Conservation (phyloP, 2,329 filamentous ascomycete genomes). For the Trichoderma citrinoviride region DNA sequence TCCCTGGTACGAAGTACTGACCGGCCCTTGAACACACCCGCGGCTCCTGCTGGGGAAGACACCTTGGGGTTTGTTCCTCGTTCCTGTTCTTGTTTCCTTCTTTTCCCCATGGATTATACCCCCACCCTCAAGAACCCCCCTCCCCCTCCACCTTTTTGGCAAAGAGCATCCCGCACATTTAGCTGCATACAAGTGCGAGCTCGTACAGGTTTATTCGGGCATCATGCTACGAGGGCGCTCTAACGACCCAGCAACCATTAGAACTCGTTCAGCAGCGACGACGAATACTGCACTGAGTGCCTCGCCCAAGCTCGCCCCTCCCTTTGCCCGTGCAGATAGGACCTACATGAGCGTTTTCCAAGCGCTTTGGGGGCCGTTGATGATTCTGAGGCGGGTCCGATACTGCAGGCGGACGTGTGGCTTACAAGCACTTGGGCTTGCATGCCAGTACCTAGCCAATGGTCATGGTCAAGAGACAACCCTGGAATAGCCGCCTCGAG, state of each 20-base stretch:
- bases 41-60: background rate
- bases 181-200: background rate
- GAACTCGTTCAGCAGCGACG: background rate
- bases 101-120: background rate
- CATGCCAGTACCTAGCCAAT: background rate
- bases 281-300: background rate
- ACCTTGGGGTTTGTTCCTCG: background rate
- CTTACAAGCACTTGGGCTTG: background rate
- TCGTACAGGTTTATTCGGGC: background rate
- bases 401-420: constrained; percentile 1
- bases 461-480: background rate
- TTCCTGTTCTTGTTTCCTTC: background rate
- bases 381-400: background rate
- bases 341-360: constrained; percentile 9
- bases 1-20: too few relatives aligned
- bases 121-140: background rate
- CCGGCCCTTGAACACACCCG: background rate
- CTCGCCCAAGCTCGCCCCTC: constrained; percentile 1
- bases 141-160: background rate
- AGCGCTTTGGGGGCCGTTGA: constrained; percentile 19
- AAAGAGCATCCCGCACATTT: constrained; percentile 7
- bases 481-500: background rate
- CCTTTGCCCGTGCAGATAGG: constrained; percentile 3
- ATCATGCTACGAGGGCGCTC: background rate
- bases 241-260: constrained; percentile 4